These are phyloP conservation scores for Magnolia kwangsiensis DNA, from an alignment of 164 flowering plant species.

Conservation along the genomic window DNA sequence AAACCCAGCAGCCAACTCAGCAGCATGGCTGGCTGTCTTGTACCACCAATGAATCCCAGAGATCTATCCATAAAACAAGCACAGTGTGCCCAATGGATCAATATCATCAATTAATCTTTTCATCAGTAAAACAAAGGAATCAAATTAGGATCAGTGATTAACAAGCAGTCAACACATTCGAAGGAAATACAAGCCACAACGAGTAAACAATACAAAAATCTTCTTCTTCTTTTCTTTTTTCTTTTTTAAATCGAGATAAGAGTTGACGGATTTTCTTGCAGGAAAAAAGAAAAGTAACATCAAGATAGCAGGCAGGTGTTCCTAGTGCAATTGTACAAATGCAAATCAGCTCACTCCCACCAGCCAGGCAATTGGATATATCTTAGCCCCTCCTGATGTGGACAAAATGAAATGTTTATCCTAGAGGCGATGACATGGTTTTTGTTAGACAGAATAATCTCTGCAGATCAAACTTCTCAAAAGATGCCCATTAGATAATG, in stretches of 20 bases:
- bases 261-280: no score
- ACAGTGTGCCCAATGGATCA: constrained; percentile 3
- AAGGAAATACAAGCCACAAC: constrained; percentile 11
- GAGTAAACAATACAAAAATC: background rate
- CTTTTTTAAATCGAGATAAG: background rate
- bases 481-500: no score
- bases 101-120: background rate
- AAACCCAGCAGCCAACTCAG: constrained; percentile 90
- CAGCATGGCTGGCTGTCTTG: constrained; percentile 93
- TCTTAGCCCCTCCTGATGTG: no score
- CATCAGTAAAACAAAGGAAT: background rate
- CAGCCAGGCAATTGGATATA: no score
- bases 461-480: no score
- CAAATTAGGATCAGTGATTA: background rate
- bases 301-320: no score
- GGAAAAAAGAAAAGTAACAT: no score
- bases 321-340: no score
- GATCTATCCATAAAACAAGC: constrained; percentile 48
- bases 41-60: constrained; percentile 96
- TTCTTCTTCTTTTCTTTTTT: background rate
- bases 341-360: no score
- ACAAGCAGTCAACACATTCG: background rate
- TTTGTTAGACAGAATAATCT: no score
- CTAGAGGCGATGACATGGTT: no score
- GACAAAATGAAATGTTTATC: no score